Evolutionary conservation across 495 filamentous ascomycete species (phyloP), one percentile per base, ranked within the genome.

Genomic region (Staphylotrichum longicolle): DNA sequence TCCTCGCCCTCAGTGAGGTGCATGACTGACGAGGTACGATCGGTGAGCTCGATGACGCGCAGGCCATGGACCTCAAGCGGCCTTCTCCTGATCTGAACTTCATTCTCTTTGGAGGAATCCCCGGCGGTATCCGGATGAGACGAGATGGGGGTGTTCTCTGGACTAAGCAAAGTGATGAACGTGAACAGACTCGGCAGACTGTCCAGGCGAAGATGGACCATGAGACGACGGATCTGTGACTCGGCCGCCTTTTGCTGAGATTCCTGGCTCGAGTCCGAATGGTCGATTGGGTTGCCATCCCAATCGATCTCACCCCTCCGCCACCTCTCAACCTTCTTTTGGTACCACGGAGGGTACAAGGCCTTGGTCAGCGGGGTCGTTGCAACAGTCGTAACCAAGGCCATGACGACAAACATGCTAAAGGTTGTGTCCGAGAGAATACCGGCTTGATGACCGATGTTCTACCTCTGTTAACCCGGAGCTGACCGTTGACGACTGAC

Each of bases 391-490:
- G 93, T 96, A 44, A 96, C 83, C 8, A 98, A 78, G 39, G 94
- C 93, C 84, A 98, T 97, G 63, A 97, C 90, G n/a, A 98, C 94
- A 57, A 98, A 98, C 60, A 98, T 96, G 39, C 93, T 98, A 71
- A 98, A 98, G 1, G 94, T 96, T 34, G 86, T 83, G 32, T 83
- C 81, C 53, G 89, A 93, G 35, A 98, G 76, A 63, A 98, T 97
- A 54, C 87, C 86, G 30, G 94, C 94, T 82, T 96, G 89, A 14
- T 94, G 82, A 32, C 94, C 94, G 68, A 98, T 96, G 66, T 98
- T 98, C 90, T 95, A 60, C 39, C 30, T 49, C 52, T 79, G 41
- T 64, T 78, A 65, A 72, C 56, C 59, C 41, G 33, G 34, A 46
- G 8, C 9, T 7, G 15, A 3, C 20, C 27, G 12, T 41, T 3